phyloP scores from a whole-genome alignment of 352 stramenopile species.

The Pythium utonaiense region DNA sequence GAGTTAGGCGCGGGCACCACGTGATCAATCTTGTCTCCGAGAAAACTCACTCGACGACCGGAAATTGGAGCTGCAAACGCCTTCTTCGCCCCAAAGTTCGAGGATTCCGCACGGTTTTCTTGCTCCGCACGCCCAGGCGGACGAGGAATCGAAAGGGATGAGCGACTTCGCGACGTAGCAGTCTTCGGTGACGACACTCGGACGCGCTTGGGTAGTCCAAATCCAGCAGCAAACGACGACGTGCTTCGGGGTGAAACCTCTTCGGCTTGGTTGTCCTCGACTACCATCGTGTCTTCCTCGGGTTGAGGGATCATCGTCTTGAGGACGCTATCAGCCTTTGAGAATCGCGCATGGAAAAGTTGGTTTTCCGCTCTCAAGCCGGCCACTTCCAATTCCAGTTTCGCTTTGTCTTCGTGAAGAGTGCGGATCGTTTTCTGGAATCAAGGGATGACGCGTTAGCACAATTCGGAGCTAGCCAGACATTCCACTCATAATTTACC shows the following conservation, averaged over 20 bases:
- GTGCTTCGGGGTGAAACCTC: background rate
- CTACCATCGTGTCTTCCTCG: background rate
- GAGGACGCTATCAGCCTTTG: constrained; percentile 23
- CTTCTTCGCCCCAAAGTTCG: constrained; percentile 9
- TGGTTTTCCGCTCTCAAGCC: constrained; percentile 29
- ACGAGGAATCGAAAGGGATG: constrained; percentile 2
- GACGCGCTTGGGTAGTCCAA: constrained; percentile 18
- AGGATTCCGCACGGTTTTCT: constrained; percentile 19
- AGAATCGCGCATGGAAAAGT: constrained; percentile 21
- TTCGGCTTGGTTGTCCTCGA: background rate
- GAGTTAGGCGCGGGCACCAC: background rate
- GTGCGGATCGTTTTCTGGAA: constrained; percentile 28
- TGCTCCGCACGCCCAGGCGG: constrained; percentile 7
- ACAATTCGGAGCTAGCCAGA: background rate
- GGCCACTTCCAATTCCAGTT: constrained; percentile 25
- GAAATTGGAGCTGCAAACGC: background rate
- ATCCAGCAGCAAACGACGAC: background rate
- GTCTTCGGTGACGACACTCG: constrained; percentile 13
- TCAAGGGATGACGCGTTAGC: background rate
- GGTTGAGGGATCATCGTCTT: constrained; percentile 18
- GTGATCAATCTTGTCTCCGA: background rate
- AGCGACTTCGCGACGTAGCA: background rate
- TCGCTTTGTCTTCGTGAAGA: constrained; percentile 30
- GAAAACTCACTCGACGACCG: constrained; percentile 1
- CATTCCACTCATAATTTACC: constrained; percentile 15